phyloP scores from a whole-genome alignment of 1,284 basidiomycete genomes.

The Phylloporus gajari region DNA sequence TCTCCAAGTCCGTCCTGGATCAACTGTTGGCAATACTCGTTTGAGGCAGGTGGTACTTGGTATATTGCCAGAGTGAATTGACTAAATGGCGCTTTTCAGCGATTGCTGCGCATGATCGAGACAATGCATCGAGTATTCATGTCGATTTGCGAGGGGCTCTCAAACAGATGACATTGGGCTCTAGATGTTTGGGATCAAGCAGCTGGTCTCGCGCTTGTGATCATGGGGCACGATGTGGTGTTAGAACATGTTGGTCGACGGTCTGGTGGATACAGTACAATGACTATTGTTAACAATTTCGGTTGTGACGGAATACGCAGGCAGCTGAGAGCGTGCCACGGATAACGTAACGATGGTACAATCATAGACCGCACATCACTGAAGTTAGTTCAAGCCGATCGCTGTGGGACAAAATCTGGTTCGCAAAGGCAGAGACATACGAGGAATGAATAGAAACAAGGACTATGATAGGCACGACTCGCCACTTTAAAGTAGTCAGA shows the following conservation, averaged over 20 bases:
- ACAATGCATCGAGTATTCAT: slow-evolving; percentile 79
- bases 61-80: neutral
- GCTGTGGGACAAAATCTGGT: too few relatives aligned
- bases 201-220: slow-evolving; percentile 75
- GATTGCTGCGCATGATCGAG: slow-evolving; percentile 77
- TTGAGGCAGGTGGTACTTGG: slow-evolving; percentile 58
- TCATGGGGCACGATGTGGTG: neutral
- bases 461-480: too few relatives aligned
- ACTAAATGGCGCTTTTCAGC: slow-evolving; percentile 68
- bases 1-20: slow-evolving; percentile 77
- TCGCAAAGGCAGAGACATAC: too few relatives aligned
- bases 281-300: neutral
- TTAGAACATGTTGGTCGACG: neutral
- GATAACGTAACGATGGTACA: too few relatives aligned
- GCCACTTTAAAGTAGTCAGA: too few relatives aligned
- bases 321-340: too few relatives aligned
- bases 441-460: too few relatives aligned
- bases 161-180: slow-evolving; percentile 84
- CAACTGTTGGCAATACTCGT: slow-evolving; percentile 70
- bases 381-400: too few relatives aligned
- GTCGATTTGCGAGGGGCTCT: slow-evolving; percentile 78
- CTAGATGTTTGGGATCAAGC: slow-evolving; percentile 90
- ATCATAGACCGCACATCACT: too few relatives aligned
- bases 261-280: neutral
- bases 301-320: too few relatives aligned